phyloP scores from a whole-genome alignment of 345 rosid genomes.

The Salix purpurea region DNA sequence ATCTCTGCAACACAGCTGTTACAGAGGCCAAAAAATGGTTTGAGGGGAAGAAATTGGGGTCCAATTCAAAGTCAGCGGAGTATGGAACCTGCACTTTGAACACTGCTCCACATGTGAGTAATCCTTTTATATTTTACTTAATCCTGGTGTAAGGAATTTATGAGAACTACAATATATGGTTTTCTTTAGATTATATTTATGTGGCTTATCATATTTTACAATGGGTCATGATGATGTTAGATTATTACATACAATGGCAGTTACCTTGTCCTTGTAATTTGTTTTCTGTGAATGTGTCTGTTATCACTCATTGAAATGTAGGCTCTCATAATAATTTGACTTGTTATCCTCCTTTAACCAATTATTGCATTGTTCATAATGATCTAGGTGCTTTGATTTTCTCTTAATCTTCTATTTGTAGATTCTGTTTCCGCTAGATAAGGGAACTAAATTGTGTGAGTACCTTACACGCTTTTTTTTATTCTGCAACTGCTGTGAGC shows the following conservation, averaged over 20 bases:
- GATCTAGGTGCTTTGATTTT: neutral
- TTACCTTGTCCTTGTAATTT: neutral
- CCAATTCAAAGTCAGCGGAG: slow-evolving; percentile 51
- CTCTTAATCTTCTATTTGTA: neutral
- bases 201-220: neutral
- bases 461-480: neutral
- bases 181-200: neutral
- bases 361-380: neutral
- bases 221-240: neutral
- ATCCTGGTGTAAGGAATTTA: neutral
- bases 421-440: neutral
- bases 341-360: neutral
- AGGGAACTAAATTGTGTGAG: neutral
- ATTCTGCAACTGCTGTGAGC: neutral
- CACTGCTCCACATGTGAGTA: slow-evolving; percentile 42
- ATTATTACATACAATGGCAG: neutral
- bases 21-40: slow-evolving; percentile 79
- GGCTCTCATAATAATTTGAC: neutral
- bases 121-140: slow-evolving; percentile 4
- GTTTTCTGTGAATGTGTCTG: neutral
- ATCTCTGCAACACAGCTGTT: slow-evolving; percentile 45
- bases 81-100: slow-evolving; percentile 31
- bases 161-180: neutral
- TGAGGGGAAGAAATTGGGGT: slow-evolving; percentile 65
- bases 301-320: neutral